Base-by-base conservation (phyloP, 192 early-diverging fungal species). In the Coemansia sp. region DNA sequence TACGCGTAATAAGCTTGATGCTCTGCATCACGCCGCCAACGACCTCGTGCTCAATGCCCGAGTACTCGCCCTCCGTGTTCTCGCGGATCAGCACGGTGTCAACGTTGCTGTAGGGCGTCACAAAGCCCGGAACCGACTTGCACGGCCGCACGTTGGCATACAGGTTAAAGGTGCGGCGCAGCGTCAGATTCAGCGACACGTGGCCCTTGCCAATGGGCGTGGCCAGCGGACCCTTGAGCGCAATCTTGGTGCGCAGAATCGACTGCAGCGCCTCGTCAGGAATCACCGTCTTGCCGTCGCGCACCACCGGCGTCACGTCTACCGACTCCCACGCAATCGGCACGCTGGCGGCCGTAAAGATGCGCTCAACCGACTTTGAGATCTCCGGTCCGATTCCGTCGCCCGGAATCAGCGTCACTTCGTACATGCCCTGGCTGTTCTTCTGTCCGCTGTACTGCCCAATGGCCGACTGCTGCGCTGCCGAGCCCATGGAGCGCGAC, bases 51-150 rank as follows among this genome's bases (percentile, higher is more conserved):
- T 98, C 95, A 66, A 98, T 96, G 33, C 96, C 96, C 68, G 91
- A 94, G 85, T 99, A 99, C 81, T 99, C 96, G 59, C 96, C 96
- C 80, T 99, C 96, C 17, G 96, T 99, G 86, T 99, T 99, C 77
- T 99, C 96, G 71, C 96, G 91, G 73, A 99, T 99, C 59, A 99
- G 82, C 35, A 99, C 96, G 14, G 93, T 92, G 81, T 99, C 85
- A 46, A 99, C 96, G 68, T 97, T 86, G 58, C 91, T 88, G 69
- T 97, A 97, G 43, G 88, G 90, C 19, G 96, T 99, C 68, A 90
- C 92, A 81, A 87, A 99, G 9, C 96, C 96, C 31, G 87, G 87
- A 66, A 99, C 90, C n/a, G 88, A 90, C 70, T 90, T 89, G 86
- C 93, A 99, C 29, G 96, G 96, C 74, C 94, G 90, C 53, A 97